Evolutionary conservation across 306 rosid species (phyloP).

Genomic region (Dalbergia cultrata): DNA sequence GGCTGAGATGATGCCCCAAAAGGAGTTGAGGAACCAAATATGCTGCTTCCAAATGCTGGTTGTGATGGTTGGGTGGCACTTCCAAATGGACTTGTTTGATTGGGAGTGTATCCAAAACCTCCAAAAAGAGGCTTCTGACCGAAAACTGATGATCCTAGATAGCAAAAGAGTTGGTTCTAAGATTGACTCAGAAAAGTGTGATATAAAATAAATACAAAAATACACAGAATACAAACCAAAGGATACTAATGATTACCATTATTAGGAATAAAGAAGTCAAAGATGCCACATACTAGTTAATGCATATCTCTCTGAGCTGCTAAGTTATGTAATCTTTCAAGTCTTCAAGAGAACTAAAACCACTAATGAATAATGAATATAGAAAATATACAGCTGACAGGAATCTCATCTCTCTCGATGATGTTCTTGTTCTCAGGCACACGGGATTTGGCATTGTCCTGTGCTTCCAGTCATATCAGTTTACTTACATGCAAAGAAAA

Average conservation of each 20-base stretch:
- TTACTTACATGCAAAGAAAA: slow-evolving; percentile 13
- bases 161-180: slow-evolving; percentile 41
- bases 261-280: slow-evolving; percentile 14
- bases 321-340: slow-evolving; percentile 15
- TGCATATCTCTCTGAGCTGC: slow-evolving; percentile 4
- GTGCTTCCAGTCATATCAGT: slow-evolving; percentile 5
- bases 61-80: slow-evolving; percentile 77
- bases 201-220: background rate
- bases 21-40: slow-evolving; percentile 87
- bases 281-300: slow-evolving; percentile 5
- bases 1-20: slow-evolving; percentile 76
- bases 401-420: slow-evolving; percentile 2
- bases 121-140: slow-evolving; percentile 92
- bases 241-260: slow-evolving; percentile 15
- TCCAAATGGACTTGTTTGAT: slow-evolving; percentile 87
- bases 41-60: slow-evolving; percentile 86
- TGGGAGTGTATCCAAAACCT: slow-evolving; percentile 77
- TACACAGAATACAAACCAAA: slow-evolving; percentile 1
- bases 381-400: slow-evolving; percentile 15
- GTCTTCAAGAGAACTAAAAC: slow-evolving; percentile 2
- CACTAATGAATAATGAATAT: slow-evolving; percentile 9
- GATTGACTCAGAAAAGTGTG: slow-evolving; percentile 34
- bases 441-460: slow-evolving; percentile 21
- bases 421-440: slow-evolving; percentile 24
- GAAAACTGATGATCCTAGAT: slow-evolving; percentile 73